Evolutionary conservation across 2,329 filamentous ascomycete species (phyloP).

Genomic region (Leptographium procerum): DNA sequence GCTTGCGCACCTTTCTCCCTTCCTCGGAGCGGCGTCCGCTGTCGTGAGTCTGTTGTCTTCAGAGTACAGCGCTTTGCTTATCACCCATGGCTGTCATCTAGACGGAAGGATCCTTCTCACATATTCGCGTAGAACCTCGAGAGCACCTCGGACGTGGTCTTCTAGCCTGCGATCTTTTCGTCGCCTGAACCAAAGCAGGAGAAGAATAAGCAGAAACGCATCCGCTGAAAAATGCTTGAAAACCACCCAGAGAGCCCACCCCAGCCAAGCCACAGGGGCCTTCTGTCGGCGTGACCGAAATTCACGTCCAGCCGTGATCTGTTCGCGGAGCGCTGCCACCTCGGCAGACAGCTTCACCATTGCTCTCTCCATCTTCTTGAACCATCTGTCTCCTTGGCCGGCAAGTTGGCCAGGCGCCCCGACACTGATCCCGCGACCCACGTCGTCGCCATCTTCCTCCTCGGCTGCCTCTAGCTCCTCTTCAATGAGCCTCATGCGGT

Average conservation of each 20-base stretch:
- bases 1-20: background rate
- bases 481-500: slow-evolving; percentile 28
- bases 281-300: slow-evolving; percentile 55
- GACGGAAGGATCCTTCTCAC: slow-evolving; percentile 46
- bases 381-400: slow-evolving; percentile 45
- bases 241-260: slow-evolving; percentile 57
- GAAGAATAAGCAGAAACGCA: slow-evolving; percentile 48
- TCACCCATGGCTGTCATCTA: slow-evolving; percentile 26
- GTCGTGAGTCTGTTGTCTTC: background rate
- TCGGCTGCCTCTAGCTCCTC: slow-evolving; percentile 23
- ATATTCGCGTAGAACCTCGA: slow-evolving; percentile 48
- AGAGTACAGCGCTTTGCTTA: background rate
- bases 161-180: slow-evolving; percentile 62
- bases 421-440: background rate
- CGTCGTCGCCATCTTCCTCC: slow-evolving; percentile 30
- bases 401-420: background rate
- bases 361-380: slow-evolving; percentile 70
- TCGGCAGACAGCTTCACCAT: slow-evolving; percentile 86
- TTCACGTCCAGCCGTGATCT: slow-evolving; percentile 67
- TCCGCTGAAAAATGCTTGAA: slow-evolving; percentile 68
- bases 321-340: slow-evolving; percentile 82
- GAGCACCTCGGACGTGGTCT: slow-evolving; percentile 56
- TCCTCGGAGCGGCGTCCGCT: background rate
- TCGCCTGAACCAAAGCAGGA: slow-evolving; percentile 62
- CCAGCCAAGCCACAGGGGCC: slow-evolving; percentile 56